Evolutionary conservation across 2,329 filamentous ascomycete species (phyloP).

Genomic region (Alternaria dauci): DNA sequence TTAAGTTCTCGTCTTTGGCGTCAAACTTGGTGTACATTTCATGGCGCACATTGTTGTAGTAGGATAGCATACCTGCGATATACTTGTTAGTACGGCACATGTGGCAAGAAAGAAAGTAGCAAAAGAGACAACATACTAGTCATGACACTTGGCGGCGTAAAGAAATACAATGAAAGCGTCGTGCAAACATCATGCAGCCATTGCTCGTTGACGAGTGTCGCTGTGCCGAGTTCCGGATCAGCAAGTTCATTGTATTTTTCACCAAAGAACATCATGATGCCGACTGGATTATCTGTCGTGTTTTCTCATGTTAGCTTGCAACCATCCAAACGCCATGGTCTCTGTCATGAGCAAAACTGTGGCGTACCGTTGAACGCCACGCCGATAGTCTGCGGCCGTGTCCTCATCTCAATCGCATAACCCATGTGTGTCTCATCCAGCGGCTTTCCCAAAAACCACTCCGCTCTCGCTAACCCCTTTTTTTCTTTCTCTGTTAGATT

Average conservation of each 20-base stretch:
- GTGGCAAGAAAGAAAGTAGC: background rate
- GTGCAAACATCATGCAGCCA: conserved; percentile 43
- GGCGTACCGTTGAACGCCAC: conserved; percentile 48
- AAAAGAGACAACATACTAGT: conserved; percentile 24
- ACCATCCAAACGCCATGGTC: background rate
- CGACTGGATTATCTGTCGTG: conserved; percentile 50
- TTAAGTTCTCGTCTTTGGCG: conserved; percentile 47
- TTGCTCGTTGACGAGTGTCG: conserved; percentile 39
- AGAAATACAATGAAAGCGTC: conserved; percentile 48
- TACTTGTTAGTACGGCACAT: background rate
- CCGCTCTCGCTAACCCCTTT: conserved; percentile 40
- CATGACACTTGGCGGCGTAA: conserved; percentile 49
- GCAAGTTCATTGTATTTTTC: conserved; percentile 55
- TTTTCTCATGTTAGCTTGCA: background rate
- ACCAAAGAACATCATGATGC: conserved; percentile 56
- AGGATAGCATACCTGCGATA: conserved; percentile 40
- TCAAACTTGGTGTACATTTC: conserved; percentile 51
- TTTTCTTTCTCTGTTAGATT: conserved; percentile 46
- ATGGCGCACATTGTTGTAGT: conserved; percentile 52
- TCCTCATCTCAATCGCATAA: conserved; percentile 55
- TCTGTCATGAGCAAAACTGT: background rate
- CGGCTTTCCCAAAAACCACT: conserved; percentile 43
- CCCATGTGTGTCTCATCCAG: conserved; percentile 52
- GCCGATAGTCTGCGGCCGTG: conserved; percentile 55
- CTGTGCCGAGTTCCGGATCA: conserved; percentile 39